Conservation (phyloP, 1,284 basidiomycete genomes). For the Butyriboletus appendiculatus region DNA sequence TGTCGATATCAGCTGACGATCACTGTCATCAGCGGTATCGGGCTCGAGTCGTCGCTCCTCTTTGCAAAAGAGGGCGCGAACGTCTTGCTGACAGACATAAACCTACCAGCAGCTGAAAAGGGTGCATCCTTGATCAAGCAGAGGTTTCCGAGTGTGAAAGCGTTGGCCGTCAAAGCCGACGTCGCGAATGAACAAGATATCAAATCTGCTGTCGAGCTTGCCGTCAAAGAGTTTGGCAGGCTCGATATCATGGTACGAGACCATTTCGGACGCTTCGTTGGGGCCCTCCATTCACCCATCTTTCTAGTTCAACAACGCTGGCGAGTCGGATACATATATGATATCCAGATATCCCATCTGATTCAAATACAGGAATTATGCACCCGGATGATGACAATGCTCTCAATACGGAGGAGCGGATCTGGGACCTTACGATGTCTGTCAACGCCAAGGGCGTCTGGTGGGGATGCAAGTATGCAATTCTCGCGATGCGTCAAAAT, state of each 20-base stretch:
- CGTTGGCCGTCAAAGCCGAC: constrained; percentile 77
- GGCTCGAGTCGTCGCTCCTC: constrained; percentile 88
- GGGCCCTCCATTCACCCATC: background rate
- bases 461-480: constrained; percentile 98
- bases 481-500: constrained; percentile 93
- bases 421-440: constrained; percentile 93
- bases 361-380: constrained; percentile 74
- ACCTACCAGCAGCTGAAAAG: constrained; percentile 73
- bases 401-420: constrained; percentile 91
- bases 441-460: constrained; percentile 98
- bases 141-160: constrained; percentile 71
- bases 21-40: constrained; percentile 72
- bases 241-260: constrained; percentile 85
- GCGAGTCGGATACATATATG: constrained; percentile 36
- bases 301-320: constrained; percentile 85
- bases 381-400: constrained; percentile 93
- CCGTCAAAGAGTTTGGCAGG: constrained; percentile 84
- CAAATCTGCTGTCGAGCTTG: constrained; percentile 77
- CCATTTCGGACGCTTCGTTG: background rate
- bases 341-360: background rate
- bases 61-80: constrained; percentile 93
- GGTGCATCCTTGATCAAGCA: constrained; percentile 65
- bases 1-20: constrained; percentile 8
- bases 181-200: constrained; percentile 88
- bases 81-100: constrained; percentile 88